Conservation (phyloP, 1,284 basidiomycete species). For the Wolfiporia cocos region DNA sequence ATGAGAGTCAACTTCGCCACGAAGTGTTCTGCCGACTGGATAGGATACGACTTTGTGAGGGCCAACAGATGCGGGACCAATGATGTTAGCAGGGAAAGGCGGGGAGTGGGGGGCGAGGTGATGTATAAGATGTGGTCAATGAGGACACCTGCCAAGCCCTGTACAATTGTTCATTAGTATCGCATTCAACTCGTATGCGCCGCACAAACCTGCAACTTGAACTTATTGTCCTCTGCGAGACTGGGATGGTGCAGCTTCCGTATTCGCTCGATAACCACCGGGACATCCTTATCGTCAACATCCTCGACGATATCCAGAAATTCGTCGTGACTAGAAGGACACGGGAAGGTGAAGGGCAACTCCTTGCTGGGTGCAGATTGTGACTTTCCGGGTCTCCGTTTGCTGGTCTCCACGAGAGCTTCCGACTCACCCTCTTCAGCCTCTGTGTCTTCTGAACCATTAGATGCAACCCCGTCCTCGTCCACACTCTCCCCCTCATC, state of each 20-base stretch:
- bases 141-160: conserved; percentile 79
- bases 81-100: conserved; percentile 55
- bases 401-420: conserved; percentile 18
- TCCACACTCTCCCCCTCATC: conserved; percentile 31
- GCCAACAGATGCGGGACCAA: conserved; percentile 77
- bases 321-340: conserved; percentile 83
- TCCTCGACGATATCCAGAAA: conserved; percentile 79
- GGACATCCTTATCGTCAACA: conserved; percentile 67
- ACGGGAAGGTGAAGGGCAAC: conserved; percentile 90
- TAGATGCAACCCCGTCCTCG: conserved; percentile 20
- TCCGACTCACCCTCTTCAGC: conserved; percentile 39
- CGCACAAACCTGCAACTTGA: conserved; percentile 78
- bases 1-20: conserved; percentile 7
- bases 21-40: conserved; percentile 44
- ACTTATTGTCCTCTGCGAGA: conserved; percentile 86
- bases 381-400: conserved; percentile 14
- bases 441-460: conserved; percentile 21
- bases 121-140: conserved; percentile 88
- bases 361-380: conserved; percentile 36
- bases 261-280: conserved; percentile 87
- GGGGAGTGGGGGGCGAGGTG: conserved; percentile 57
- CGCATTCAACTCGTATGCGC: too few relatives aligned
- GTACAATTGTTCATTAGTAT: too few relatives aligned
- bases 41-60: conserved; percentile 79
- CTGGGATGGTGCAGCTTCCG: conserved; percentile 90